These are phyloP conservation scores for Clonostachys chloroleuca DNA, from an alignment of 2,329 filamentous ascomycete species.

Conservation along the genomic window DNA sequence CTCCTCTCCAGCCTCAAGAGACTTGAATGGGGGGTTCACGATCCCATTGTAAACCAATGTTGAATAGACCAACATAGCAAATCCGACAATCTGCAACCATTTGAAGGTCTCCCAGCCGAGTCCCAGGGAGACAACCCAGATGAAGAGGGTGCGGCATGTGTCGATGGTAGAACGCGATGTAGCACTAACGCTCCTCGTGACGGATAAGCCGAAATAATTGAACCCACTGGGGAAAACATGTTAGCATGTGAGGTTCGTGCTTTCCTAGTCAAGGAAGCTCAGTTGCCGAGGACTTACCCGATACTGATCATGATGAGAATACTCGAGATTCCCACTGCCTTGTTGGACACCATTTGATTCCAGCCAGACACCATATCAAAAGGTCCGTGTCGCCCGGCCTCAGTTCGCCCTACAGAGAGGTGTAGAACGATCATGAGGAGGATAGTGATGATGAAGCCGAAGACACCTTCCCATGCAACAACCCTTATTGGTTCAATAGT, in stretches of 20 bases:
- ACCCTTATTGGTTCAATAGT: slow-evolving; percentile 76
- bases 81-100: slow-evolving; percentile 89
- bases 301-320: slow-evolving; percentile 96
- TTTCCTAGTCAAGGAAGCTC: background rate
- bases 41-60: slow-evolving; percentile 97
- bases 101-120: slow-evolving; percentile 98
- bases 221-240: slow-evolving; percentile 62
- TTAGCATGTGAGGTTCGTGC: slow-evolving; percentile 8
- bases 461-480: slow-evolving; percentile 94
- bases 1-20: slow-evolving; percentile 51
- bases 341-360: slow-evolving; percentile 71
- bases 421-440: slow-evolving; percentile 79
- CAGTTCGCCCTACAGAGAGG: slow-evolving; percentile 68
- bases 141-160: slow-evolving; percentile 94
- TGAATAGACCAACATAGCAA: slow-evolving; percentile 87
- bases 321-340: slow-evolving; percentile 69
- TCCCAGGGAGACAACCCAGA: slow-evolving; percentile 91
- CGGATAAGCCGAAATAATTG: slow-evolving; percentile 96
- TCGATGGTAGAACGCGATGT: slow-evolving; percentile 95
- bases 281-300: slow-evolving; percentile 50
- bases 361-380: slow-evolving; percentile 89
- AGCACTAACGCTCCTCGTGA: slow-evolving; percentile 84
- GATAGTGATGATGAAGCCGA: slow-evolving; percentile 79
- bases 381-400: slow-evolving; percentile 71
- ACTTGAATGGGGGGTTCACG: slow-evolving; percentile 74